phyloP scores from a whole-genome alignment of 139 green algal genomes.

The Pleodorina starrii region DNA sequence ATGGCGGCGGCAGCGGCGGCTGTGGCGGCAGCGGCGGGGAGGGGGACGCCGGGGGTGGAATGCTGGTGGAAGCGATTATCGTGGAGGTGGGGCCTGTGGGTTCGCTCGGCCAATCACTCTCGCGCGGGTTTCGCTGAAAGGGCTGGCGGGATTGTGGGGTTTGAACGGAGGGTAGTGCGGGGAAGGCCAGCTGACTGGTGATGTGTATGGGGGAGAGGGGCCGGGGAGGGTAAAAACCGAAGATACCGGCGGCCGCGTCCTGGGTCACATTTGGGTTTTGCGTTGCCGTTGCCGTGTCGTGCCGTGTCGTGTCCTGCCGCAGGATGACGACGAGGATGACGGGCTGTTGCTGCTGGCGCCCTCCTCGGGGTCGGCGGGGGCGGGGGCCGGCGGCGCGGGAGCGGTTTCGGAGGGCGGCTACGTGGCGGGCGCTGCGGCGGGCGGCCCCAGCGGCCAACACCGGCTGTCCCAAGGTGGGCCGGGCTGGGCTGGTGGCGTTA shows the following conservation, averaged over 20 bases:
- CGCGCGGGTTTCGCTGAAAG: too few relatives aligned
- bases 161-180: too few relatives aligned
- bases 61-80: slow-evolving; percentile 45
- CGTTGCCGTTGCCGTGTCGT: too few relatives aligned
- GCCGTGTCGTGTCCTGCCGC: too few relatives aligned
- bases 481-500: not conserved
- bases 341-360: not conserved
- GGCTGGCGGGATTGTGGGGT: too few relatives aligned
- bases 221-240: too few relatives aligned
- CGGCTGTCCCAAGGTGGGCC: not conserved
- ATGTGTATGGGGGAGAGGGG: too few relatives aligned
- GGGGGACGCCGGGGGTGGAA: not conserved
- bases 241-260: too few relatives aligned
- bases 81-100: not conserved
- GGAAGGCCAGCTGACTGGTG: too few relatives aligned
- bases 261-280: too few relatives aligned
- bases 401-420: not conserved
- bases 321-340: slow-evolving; percentile 15
- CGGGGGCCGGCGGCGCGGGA: not conserved
- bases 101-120: too few relatives aligned
- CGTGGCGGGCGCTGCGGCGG: not conserved
- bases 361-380: not conserved
- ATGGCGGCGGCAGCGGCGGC: not conserved
- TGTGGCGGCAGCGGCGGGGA: not conserved
- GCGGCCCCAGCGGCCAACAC: not conserved